Evolutionary conservation across 129 eudicot genomes (phyloP).

Genomic region (Dittrichia graveolens): DNA sequence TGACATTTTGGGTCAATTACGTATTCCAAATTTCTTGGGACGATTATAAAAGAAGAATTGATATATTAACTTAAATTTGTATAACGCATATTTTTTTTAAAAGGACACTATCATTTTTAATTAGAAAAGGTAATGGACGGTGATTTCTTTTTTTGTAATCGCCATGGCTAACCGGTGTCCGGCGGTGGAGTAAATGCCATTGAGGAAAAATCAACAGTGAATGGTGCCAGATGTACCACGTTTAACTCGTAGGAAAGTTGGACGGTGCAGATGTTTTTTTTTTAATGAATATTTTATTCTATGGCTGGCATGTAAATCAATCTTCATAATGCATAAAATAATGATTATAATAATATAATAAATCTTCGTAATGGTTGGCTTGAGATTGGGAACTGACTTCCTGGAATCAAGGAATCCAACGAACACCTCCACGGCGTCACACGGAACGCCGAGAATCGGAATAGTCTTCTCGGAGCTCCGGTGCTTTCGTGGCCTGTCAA

Average conservation of each 20-base stretch:
- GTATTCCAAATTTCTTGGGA: too few relatives aligned
- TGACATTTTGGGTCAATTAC: constrained; percentile 25
- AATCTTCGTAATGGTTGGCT: constrained; percentile 22
- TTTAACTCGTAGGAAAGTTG: constrained; percentile 11
- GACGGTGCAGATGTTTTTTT: constrained; percentile 34
- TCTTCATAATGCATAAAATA: neutral
- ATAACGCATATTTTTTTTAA: too few relatives aligned
- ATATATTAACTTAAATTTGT: too few relatives aligned
- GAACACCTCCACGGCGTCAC: constrained; percentile 81
- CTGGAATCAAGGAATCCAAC: constrained; percentile 61
- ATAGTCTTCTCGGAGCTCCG: constrained; percentile 57
- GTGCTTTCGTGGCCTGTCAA: constrained; percentile 52
- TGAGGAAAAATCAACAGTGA: neutral
- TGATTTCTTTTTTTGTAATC: neutral
- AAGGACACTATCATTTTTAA: too few relatives aligned
- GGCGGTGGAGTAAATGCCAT: neutral
- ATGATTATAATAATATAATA: constrained; percentile 14
- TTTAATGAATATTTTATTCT: neutral
- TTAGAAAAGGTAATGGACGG: too few relatives aligned
- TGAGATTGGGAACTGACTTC: constrained; percentile 53
- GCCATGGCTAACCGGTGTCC: neutral
- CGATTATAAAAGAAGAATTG: too few relatives aligned
- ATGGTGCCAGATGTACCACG: constrained; percentile 38
- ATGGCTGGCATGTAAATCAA: constrained; percentile 17
- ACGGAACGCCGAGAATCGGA: constrained; percentile 82